A percentile compares a stretch with the other conserved stretches of the same genome.
Conservation (phyloP, 352 stramenopile genomes). For the Phytophthora cryptogea region DNA sequence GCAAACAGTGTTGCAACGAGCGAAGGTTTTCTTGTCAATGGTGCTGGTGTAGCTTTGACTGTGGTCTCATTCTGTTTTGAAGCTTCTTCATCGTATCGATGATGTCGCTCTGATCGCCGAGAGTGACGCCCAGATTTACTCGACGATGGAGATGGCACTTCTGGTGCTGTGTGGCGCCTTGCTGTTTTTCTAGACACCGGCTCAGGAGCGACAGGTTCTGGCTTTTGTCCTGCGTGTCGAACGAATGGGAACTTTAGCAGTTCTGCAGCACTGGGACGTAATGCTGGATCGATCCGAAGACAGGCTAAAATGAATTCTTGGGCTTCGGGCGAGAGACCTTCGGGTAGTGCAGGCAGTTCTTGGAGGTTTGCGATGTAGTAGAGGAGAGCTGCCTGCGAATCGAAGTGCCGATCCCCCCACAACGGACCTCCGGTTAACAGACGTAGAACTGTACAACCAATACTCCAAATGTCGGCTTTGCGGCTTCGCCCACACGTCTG, state of each 20-base stretch:
- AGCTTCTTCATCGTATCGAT: not conserved
- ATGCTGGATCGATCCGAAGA: slow-evolving; percentile 49
- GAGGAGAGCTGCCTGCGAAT: slow-evolving; percentile 68
- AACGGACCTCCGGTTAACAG: slow-evolving; percentile 66
- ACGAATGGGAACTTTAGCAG: slow-evolving; percentile 93
- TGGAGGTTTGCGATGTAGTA: slow-evolving; percentile 68
- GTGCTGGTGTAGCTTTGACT: not conserved
- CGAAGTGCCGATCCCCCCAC: slow-evolving; percentile 84
- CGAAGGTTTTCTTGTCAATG: slow-evolving; percentile 15
- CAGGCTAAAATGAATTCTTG: slow-evolving; percentile 55
- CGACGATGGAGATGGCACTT: not conserved
- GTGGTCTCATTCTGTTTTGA: not conserved
- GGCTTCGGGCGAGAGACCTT: slow-evolving; percentile 43
- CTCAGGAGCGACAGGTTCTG: slow-evolving; percentile 12
- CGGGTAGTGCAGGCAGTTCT: slow-evolving; percentile 44
- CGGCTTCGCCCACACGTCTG: slow-evolving; percentile 65
- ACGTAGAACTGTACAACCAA: slow-evolving; percentile 82
- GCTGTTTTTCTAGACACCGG: not conserved
- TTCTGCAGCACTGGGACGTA: slow-evolving; percentile 84
- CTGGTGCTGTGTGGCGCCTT: slow-evolving; percentile 32
- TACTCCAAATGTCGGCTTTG: slow-evolving; percentile 85
- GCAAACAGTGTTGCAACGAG: slow-evolving; percentile 23
- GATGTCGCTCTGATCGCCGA: slow-evolving; percentile 12
- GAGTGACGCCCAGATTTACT: not conserved
- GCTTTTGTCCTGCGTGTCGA: slow-evolving; percentile 17